Percentiles rank a stretch among this genome's conserved stretches.
Evolutionary conservation across 192 early-diverging fungal species (phyloP).

Genomic region (Coemansia sp.): DNA sequence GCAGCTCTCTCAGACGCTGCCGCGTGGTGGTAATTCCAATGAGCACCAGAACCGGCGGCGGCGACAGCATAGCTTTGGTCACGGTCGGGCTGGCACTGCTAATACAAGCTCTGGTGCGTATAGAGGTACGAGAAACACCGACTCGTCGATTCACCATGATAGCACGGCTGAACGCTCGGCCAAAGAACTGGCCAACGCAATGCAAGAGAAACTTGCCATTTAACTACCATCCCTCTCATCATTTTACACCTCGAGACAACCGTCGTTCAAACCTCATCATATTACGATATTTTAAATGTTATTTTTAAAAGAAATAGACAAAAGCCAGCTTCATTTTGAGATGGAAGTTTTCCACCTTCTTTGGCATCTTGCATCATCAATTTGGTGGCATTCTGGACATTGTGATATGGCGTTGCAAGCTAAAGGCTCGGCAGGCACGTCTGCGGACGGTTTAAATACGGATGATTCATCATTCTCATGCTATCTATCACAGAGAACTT

Average conservation of each 20-base stretch:
- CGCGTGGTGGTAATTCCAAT: background rate
- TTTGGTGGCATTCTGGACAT: no score
- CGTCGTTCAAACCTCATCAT: background rate
- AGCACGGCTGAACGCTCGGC: background rate
- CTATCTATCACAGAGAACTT: no score
- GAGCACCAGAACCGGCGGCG: background rate
- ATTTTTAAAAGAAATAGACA: background rate
- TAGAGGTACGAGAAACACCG: background rate
- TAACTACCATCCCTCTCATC: background rate
- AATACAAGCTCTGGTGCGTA: slow-evolving; percentile 21
- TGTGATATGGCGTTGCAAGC: no score
- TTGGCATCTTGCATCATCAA: no score
- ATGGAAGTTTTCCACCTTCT: background rate
- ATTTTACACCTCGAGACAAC: background rate
- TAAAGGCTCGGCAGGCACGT: no score
- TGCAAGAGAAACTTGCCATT: slow-evolving; percentile 37
- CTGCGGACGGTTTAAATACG: no score
- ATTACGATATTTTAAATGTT: background rate
- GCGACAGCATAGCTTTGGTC: background rate
- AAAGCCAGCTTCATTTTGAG: background rate
- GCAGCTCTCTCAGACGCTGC: background rate
- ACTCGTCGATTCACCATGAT: background rate
- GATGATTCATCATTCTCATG: no score
- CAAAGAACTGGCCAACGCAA: slow-evolving; percentile 18
- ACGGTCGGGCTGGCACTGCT: background rate